phyloP scores from a whole-genome alignment of 2,329 filamentous ascomycete genomes.

The Aspergillus ochraceoroseus region DNA sequence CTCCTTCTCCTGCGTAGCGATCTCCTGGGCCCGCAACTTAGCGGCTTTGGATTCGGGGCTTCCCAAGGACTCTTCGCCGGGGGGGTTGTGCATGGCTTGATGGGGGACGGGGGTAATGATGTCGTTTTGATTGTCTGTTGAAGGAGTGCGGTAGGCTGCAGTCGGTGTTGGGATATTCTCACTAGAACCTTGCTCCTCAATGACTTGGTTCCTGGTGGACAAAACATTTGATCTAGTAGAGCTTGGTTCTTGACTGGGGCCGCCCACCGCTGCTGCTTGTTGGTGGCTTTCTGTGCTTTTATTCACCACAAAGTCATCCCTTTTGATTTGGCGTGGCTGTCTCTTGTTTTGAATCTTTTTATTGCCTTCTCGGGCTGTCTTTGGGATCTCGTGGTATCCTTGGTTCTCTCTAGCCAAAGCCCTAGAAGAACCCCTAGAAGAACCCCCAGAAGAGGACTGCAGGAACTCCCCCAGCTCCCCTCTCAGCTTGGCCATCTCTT shows the following conservation, averaged over 20 bases:
- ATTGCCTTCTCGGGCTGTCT: neutral
- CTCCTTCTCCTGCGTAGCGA: no score
- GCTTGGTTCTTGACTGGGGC: neutral
- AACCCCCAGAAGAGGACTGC: neutral
- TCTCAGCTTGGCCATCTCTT: conserved; percentile 16
- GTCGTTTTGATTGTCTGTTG: neutral
- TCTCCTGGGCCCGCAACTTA: no score
- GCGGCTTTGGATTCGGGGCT: conserved; percentile 7
- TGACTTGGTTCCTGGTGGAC: neutral
- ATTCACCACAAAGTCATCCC: neutral
- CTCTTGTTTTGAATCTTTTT: conserved; percentile 3
- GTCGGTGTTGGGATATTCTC: conserved; percentile 3
- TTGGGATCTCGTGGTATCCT: neutral
- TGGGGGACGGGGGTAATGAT: neutral
- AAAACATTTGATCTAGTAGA: neutral
- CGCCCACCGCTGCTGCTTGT: neutral
- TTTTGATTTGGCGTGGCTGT: conserved; percentile 1
- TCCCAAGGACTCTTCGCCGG: conserved; percentile 1
- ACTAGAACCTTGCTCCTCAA: neutral
- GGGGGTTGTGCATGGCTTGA: neutral
- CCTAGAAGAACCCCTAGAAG: neutral
- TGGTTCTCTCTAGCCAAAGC: neutral
- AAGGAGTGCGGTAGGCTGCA: conserved; percentile 5
- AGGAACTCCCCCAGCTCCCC: conserved; percentile 13
- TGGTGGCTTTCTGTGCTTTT: neutral